Base-by-base conservation (phyloP, 768 basidiomycete species). In the Termitomyces sp. region DNA sequence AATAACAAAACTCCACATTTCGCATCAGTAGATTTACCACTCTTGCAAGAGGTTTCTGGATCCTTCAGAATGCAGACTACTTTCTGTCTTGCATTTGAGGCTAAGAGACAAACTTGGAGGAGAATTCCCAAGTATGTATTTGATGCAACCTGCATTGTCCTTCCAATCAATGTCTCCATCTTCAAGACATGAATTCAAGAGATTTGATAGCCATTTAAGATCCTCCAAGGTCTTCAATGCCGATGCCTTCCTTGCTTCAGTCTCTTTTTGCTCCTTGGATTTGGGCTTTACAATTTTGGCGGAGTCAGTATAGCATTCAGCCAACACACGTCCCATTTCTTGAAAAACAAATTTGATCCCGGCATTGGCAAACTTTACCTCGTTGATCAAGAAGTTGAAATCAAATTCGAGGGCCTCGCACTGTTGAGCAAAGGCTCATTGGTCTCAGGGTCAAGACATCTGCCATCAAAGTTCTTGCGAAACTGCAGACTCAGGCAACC, bases 401-500 rank as follows among this genome's bases (percentile, higher is more conserved):
- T 42, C 20, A 7, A 18, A 27, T 46, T 27, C 22, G 44, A 2
- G 6, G 0, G 0, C 26, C 26, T 46, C 14, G 14, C 26, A 46
- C 3, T 12, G 44, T 2, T 24, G 14, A 44, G n/a, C n/a, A n/a
- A n/a, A n/a, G n/a, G n/a, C n/a, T 14, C 12, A 36, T 12, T 2
- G 22, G 43, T 7, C 10, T 13, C 5, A 36, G 34, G 13, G 12
- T 32, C 32, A 0, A 10, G 0, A 18, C 18, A 27, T 7, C 3
- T 18, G 8, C 3, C 26, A 46, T 46, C 16, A 18, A 46, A 46
- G 46, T 27, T 27, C 1, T 27, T 4, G 27, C 10, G 4, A 16
- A 27, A 4, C 18, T 2, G 1, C 8, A 0, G 0, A 18, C 16
- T 27, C 16, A 46, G 6, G 0, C 0, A 3, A 18, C 16, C 27